Base-by-base conservation (phyloP, 768 basidiomycete genomes). In the Fibroporia radiculosa region DNA sequence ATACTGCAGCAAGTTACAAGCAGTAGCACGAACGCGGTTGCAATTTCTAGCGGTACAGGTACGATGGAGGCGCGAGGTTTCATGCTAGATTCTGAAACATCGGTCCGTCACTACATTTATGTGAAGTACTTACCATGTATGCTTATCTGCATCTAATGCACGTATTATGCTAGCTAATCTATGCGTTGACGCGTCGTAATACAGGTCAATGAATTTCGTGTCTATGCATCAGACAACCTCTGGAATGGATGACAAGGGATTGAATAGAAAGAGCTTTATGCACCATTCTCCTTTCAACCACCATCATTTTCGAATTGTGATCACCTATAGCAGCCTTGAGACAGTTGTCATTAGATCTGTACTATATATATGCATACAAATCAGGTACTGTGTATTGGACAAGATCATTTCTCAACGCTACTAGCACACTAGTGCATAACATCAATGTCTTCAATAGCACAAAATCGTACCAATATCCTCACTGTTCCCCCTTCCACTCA, bases 41-140 rank as follows among this genome's bases (percentile, higher is more conserved):
- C 49, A 1, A 48, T 71, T 13, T 59, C 66, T 18, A 51, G 60
- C 1, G 71, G 70, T 2, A 56, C 49, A 1, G 66, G 66, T 1
- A 53, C 57, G 0, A 70, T 72, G 52, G 69, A 66, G 39, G 55
- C 69, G 2, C 65, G 68, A 27, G 70, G 71, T 0, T 68, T 72
- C 52, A 69, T 72, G 71, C 58, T 72, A 1, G 71, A 73, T 46
- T 64, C 60, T 5, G 71, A 62, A 70, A 6, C 71, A 73, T 49
- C 71, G 67, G 66, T 72, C 66, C 40, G 54, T 63, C 4, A 56
- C 64, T 0, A 57, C 59, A 8, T 70, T 72, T 46, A 57, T 71
- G 13, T 56, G 69, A 64, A 35, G 45, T 61, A 47, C 3, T 1
- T 36, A 23, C 6, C 25, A 24, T 16, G 16, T 10, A 1, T 46